Evolutionary conservation across 495 filamentous ascomycete species (phyloP), one percentile per base, ranked within the genome.

Genomic region (Entonaema liquescens): DNA sequence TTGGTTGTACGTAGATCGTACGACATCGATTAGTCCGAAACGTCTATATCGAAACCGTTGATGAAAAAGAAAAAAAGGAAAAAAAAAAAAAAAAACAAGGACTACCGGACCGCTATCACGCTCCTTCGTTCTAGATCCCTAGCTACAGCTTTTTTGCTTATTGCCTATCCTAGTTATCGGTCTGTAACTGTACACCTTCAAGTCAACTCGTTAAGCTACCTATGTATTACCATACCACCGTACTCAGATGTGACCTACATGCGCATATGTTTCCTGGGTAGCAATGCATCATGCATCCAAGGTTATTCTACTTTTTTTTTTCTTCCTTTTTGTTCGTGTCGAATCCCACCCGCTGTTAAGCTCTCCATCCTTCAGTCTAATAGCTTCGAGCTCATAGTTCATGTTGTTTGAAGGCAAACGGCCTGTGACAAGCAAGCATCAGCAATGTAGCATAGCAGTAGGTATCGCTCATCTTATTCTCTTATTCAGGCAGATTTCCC

Each of bases 91-190:
- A n/a, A n/a, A n/a, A n/a, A n/a, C n/a, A n/a, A n/a, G n/a, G n/a
- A n/a, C n/a, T n/a, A 47, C 9, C 42, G 42, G 42, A 19, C 42
- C 42, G 42, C 42, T 47, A 23, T 47, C 42, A 47, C 42, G 12
- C 11, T 47, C 42, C 42, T 47, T 61, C 31, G 67, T 65, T 65
- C 62, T 70, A 65, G 68, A 70, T 70, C 54, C 33, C 54, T 33
- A 25, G 33, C 35, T 47, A 23, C 54, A 21, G 40, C 54, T 44
- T 47, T 44, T 47, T 38, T 57, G 33, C 11, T 17, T 57, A 40
- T 25, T 57, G 9, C 33, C 29, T 57, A 57, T 57, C 49, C 49
- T 17, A 57, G 15, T 31, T 57, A 35, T 56, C 54, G 54, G 23
- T 52, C 49, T 26, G 15, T 19, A 12, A 21, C 19, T 47, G 19